phyloP scores from a whole-genome alignment of 1,284 basidiomycete species.

The Ustilago shanxiensis region DNA sequence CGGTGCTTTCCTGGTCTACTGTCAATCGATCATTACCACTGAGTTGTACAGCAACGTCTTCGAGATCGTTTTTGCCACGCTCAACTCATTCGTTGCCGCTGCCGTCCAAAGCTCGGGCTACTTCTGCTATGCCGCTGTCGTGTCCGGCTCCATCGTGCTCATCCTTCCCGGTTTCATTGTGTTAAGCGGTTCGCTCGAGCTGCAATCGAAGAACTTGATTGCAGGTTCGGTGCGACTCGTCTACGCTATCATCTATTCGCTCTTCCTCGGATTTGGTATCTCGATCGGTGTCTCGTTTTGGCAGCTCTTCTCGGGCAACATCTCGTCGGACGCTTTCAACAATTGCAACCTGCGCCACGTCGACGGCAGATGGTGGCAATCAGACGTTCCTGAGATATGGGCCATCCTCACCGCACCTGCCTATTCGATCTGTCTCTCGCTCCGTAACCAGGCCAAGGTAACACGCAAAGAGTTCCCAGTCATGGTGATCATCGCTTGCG shows the following conservation, averaged over 20 bases:
- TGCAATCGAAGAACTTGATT: slow-evolving; percentile 72
- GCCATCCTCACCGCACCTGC: slow-evolving; percentile 82
- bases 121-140: slow-evolving; percentile 88
- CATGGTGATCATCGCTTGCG: slow-evolving; percentile 79
- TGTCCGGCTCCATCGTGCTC: slow-evolving; percentile 85
- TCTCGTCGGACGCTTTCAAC: slow-evolving; percentile 22
- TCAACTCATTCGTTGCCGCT: slow-evolving; percentile 81
- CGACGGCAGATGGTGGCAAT: slow-evolving; percentile 73
- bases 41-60: slow-evolving; percentile 88
- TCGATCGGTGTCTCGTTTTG: slow-evolving; percentile 65
- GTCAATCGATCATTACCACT: slow-evolving; percentile 68
- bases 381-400: slow-evolving; percentile 48
- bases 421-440: slow-evolving; percentile 80
- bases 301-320: slow-evolving; percentile 54
- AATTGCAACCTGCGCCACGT: slow-evolving; percentile 25
- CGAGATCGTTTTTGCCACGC: slow-evolving; percentile 85
- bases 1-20: slow-evolving; percentile 77
- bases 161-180: slow-evolving; percentile 81
- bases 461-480: slow-evolving; percentile 78
- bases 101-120: slow-evolving; percentile 67
- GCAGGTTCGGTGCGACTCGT: slow-evolving; percentile 80
- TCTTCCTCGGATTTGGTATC: slow-evolving; percentile 64
- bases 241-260: slow-evolving; percentile 82
- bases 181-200: slow-evolving; percentile 79
- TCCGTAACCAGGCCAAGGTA: slow-evolving; percentile 80